These are phyloP conservation scores for Daldinia bambusicola DNA, from an alignment of 495 filamentous ascomycete species.

Conservation along the genomic window DNA sequence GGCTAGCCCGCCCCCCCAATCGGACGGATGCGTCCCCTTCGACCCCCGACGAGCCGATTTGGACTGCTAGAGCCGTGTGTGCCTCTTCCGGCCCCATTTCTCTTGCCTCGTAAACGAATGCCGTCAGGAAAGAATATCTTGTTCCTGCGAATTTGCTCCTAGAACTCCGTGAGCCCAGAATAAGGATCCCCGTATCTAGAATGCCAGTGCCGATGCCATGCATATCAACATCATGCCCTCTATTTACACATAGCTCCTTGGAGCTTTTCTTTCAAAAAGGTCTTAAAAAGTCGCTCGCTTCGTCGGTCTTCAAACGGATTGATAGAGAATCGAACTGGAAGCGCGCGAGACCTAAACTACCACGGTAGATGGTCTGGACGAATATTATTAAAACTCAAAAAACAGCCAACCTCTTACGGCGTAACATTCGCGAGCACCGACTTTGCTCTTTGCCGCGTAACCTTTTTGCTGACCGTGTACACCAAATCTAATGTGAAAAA, in stretches of 20 bases:
- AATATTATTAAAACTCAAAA: slow-evolving; percentile 38
- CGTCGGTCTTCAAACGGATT: slow-evolving; percentile 44
- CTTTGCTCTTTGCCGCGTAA: slow-evolving; percentile 58
- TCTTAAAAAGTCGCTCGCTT: slow-evolving; percentile 43
- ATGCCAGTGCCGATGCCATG: slow-evolving; percentile 64
- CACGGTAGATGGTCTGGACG: slow-evolving; percentile 22
- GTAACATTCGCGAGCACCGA: slow-evolving; percentile 54
- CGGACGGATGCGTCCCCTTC: slow-evolving; percentile 40
- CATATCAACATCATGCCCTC: slow-evolving; percentile 63
- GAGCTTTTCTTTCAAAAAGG: slow-evolving; percentile 49
- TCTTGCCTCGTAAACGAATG: slow-evolving; percentile 52
- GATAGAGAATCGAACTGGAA: slow-evolving; percentile 47
- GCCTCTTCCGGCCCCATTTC: slow-evolving; percentile 23
- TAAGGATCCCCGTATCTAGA: slow-evolving; percentile 59
- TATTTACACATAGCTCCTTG: slow-evolving; percentile 58
- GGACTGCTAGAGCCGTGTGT: slow-evolving; percentile 15
- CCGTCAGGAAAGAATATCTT: slow-evolving; percentile 45
- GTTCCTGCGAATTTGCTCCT: slow-evolving; percentile 54
- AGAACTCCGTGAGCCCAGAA: slow-evolving; percentile 59
- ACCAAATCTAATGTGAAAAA: slow-evolving; percentile 73
- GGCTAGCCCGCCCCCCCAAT: slow-evolving; percentile 51
- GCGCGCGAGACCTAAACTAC: slow-evolving; percentile 21
- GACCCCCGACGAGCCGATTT: slow-evolving; percentile 37
- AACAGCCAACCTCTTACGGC: slow-evolving; percentile 48
- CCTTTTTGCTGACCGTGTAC: slow-evolving; percentile 75